These are phyloP conservation scores for Beauveria sp. DNA, from an alignment of 2,329 filamentous ascomycete genomes.

Conservation along the genomic window DNA sequence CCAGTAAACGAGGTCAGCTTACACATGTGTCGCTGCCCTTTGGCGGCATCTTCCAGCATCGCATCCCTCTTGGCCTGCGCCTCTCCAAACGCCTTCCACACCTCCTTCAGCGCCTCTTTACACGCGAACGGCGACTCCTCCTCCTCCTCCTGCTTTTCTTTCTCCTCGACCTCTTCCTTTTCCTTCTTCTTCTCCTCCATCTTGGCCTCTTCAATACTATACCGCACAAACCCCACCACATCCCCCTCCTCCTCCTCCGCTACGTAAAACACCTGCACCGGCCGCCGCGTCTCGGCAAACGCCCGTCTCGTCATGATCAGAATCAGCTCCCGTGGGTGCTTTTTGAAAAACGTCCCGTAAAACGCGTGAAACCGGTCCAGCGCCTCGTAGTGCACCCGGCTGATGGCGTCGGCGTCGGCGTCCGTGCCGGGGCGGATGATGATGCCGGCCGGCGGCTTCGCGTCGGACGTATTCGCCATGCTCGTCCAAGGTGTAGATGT, in stretches of 20 bases:
- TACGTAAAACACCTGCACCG: slow-evolving; percentile 11
- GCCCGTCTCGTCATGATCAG: neutral
- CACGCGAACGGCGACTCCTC: slow-evolving; percentile 11
- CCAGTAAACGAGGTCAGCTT: neutral
- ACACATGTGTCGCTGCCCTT: slow-evolving; percentile 16
- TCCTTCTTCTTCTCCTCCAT: neutral
- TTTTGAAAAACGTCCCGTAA: slow-evolving; percentile 15
- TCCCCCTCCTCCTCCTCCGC: slow-evolving; percentile 1
- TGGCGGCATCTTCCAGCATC: slow-evolving; percentile 13
- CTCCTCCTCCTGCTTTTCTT: neutral
- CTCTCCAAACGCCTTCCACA: slow-evolving; percentile 17
- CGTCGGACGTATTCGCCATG: neutral
- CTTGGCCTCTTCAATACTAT: slow-evolving; percentile 9
- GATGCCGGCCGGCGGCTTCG: neutral
- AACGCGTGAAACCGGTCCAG: slow-evolving; percentile 15
- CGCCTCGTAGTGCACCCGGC: slow-evolving; percentile 15
- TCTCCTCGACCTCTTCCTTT: neutral
- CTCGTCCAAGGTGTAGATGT: no score
- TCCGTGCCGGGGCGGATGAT: slow-evolving; percentile 11
- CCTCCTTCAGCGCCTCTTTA: slow-evolving; percentile 15
- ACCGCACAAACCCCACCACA: slow-evolving; percentile 14
- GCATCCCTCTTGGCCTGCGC: slow-evolving; percentile 16
- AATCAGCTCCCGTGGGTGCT: slow-evolving; percentile 13
- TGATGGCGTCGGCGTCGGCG: slow-evolving; percentile 13
- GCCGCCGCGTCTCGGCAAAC: neutral